Conservation (phyloP, 306 rosid genomes). For the Glycyrrhiza uralensis region DNA sequence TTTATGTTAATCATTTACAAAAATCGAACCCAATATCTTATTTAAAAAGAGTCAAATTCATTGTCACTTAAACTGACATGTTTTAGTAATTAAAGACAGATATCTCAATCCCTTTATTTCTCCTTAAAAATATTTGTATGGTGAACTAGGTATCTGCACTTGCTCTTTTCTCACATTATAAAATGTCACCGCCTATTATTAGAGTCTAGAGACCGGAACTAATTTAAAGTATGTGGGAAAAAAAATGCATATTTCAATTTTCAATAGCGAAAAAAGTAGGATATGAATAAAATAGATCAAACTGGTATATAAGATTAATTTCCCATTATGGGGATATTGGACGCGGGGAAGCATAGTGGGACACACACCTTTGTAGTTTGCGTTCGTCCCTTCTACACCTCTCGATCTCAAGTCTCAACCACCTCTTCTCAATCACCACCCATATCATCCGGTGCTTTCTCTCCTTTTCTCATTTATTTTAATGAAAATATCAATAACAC, state of each 20-base stretch:
- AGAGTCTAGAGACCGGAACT: neutral
- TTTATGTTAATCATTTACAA: too few relatives aligned
- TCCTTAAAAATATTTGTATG: neutral
- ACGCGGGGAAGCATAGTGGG: conserved; percentile 33
- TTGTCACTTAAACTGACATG: too few relatives aligned
- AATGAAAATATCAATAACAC: neutral
- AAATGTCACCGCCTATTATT: neutral
- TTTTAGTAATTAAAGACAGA: neutral
- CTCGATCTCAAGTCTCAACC: conserved; percentile 29
- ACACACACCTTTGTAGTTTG: conserved; percentile 23
- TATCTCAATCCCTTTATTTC: neutral
- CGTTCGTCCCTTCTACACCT: neutral
- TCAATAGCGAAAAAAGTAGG: too few relatives aligned
- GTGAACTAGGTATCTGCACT: neutral
- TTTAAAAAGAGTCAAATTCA: too few relatives aligned
- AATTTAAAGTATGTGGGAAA: neutral
- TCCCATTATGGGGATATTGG: neutral
- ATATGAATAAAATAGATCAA: neutral
- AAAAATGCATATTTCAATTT: neutral
- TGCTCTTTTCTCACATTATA: neutral
- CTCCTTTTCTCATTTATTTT: neutral
- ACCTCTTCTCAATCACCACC: conserved; percentile 32
- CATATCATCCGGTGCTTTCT: neutral
- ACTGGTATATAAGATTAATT: neutral
- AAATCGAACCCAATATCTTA: too few relatives aligned